Evolutionary conservation across 2,329 filamentous ascomycete genomes (phyloP).

Genomic region (Drechslerella stenobrocha): DNA sequence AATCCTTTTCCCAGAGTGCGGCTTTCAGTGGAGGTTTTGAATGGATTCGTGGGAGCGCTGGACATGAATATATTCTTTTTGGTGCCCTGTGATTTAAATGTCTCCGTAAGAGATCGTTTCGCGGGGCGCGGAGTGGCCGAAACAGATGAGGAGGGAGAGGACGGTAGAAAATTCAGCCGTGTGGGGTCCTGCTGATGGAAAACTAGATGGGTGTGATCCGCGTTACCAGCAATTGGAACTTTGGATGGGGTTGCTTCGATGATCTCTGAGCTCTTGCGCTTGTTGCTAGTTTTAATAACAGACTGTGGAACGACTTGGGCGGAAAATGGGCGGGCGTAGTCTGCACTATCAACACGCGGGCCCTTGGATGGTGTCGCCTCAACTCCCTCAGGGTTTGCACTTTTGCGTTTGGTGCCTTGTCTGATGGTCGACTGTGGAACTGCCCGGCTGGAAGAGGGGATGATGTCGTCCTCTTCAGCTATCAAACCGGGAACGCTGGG

Average conservation of each 20-base stretch:
- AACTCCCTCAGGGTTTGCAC: conserved; percentile 13
- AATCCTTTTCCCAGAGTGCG: conserved; percentile 21
- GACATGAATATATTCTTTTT: conserved; percentile 29
- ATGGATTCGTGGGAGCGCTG: conserved; percentile 21
- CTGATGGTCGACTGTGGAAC: conserved; percentile 48
- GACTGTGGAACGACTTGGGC: conserved; percentile 48
- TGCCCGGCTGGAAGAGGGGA: conserved; percentile 38
- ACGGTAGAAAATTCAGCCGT: conserved; percentile 21
- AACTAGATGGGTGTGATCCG: conserved; percentile 8
- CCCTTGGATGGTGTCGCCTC: conserved; percentile 40
- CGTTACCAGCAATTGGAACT: conserved; percentile 18
- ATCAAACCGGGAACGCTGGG: conserved; percentile 24
- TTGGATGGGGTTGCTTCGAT: conserved; percentile 36
- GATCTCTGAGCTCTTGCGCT: conserved; percentile 19
- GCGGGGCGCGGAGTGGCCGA: conserved; percentile 21
- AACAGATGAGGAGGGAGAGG: conserved; percentile 23
- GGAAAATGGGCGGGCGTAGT: conserved; percentile 19
- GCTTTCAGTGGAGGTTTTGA: conserved; percentile 28
- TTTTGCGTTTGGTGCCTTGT: conserved; percentile 16
- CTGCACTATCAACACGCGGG: conserved; percentile 16
- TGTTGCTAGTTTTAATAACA: conserved; percentile 32
- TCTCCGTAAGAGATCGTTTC: conserved; percentile 20
- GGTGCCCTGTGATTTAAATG: conserved; percentile 6
- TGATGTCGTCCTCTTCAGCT: conserved; percentile 30
- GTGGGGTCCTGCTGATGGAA: conserved; percentile 26